Evolutionary conservation across 768 basidiomycete species (phyloP).

Genomic region (Boletus vermiculosoides): DNA sequence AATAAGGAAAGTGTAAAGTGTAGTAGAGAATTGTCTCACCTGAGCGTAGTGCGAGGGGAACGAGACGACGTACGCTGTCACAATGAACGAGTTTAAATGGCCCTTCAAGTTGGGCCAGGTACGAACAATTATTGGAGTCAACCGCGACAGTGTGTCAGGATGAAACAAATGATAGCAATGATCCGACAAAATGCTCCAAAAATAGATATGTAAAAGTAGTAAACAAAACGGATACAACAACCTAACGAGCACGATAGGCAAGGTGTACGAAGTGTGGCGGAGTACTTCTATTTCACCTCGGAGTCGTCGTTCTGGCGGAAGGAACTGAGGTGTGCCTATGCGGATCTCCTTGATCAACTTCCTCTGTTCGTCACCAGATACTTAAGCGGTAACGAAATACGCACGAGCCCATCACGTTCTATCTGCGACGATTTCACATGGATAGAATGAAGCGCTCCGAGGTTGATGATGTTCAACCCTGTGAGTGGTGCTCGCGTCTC

Average conservation of each 20-base stretch:
- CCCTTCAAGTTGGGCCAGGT: background rate
- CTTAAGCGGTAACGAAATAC: background rate
- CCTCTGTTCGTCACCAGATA: background rate
- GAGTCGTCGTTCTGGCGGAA: too few relatives aligned
- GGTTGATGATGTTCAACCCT: background rate
- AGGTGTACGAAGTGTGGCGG: too few relatives aligned
- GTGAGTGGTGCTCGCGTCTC: too few relatives aligned
- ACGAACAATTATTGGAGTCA: background rate
- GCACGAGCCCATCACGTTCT: background rate
- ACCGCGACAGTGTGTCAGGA: background rate
- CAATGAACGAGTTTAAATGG: background rate
- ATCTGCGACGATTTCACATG: background rate
- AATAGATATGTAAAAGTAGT: too few relatives aligned
- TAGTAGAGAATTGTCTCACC: background rate
- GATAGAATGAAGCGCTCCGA: too few relatives aligned
- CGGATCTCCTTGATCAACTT: too few relatives aligned
- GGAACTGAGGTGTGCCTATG: too few relatives aligned
- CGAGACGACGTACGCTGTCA: background rate
- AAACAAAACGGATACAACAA: too few relatives aligned
- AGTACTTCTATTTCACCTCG: too few relatives aligned
- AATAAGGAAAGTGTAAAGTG: background rate
- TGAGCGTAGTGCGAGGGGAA: background rate
- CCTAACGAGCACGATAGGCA: too few relatives aligned
- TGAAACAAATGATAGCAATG: background rate
- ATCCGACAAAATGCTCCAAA: too few relatives aligned